These are phyloP conservation scores for Amanita rubescens DNA, from an alignment of 768 basidiomycete species.

Conservation along the genomic window DNA sequence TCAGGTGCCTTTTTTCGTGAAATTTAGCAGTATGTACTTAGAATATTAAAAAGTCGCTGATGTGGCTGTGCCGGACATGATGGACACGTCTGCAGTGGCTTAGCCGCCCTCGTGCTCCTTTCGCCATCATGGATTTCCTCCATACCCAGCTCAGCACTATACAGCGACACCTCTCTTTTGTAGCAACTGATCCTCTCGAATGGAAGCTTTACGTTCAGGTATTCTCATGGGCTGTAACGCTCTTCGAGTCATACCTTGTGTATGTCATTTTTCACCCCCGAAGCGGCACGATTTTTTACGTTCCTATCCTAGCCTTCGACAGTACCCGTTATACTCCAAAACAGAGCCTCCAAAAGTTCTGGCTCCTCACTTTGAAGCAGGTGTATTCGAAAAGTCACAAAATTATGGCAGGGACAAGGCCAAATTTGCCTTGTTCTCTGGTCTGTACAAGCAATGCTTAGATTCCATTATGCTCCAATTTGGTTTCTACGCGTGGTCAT, in stretches of 20 bases:
- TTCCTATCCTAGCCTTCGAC: constrained; percentile 44
- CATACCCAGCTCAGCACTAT: constrained; percentile 49
- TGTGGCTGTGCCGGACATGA: constrained; percentile 4
- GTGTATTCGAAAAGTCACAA: constrained; percentile 85
- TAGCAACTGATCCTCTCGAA: constrained; percentile 62
- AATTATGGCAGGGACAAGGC: constrained; percentile 89
- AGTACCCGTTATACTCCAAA: constrained; percentile 81
- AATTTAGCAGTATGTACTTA: too few species aligned
- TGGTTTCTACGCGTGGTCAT: constrained; percentile 79
- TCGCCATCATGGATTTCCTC: constrained; percentile 49
- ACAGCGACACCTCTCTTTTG: constrained; percentile 62
- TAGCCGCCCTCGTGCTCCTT: constrained; percentile 5
- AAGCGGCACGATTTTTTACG: background rate
- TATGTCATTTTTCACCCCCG: constrained; percentile 32
- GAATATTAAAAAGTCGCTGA: background rate
- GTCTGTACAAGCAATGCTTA: constrained; percentile 64
- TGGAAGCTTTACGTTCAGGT: constrained; percentile 79
- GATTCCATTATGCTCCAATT: constrained; percentile 66
- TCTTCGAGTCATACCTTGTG: constrained; percentile 86
- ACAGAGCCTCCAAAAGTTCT: constrained; percentile 64
- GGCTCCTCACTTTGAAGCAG: constrained; percentile 54
- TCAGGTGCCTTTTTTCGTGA: too few species aligned
- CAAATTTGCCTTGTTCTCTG: constrained; percentile 66
- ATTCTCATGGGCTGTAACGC: constrained; percentile 70
- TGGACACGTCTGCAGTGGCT: background rate